These are phyloP conservation scores for Candida silvicultrix DNA, from an alignment of 805 yeast species.

Conservation along the genomic window DNA sequence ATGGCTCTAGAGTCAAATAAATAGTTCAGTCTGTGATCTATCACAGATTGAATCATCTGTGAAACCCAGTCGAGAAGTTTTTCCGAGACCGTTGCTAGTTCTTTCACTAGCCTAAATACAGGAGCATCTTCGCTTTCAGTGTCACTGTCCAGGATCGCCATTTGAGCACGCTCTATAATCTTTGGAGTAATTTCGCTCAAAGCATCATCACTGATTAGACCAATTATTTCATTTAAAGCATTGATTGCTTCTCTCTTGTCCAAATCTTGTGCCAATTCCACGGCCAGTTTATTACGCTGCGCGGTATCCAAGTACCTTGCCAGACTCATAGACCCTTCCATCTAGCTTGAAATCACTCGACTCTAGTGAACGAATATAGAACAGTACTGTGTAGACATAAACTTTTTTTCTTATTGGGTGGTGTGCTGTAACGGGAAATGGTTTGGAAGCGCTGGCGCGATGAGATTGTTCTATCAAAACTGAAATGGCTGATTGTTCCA, in stretches of 20 bases:
- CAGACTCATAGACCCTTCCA: background rate
- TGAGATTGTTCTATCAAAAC: background rate
- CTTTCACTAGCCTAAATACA: slow-evolving; percentile 1
- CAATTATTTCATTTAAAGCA: background rate
- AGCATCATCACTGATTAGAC: background rate
- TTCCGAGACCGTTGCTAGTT: slow-evolving; percentile 4
- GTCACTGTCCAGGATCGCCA: background rate
- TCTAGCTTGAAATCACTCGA: no score
- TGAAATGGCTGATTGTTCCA: background rate
- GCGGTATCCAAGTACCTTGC: slow-evolving; percentile 5
- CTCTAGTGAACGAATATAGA: no score
- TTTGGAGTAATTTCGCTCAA: background rate
- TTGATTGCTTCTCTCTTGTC: background rate
- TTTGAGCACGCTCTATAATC: background rate
- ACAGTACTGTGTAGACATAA: no score
- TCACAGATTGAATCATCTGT: slow-evolving; percentile 1
- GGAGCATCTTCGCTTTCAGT: background rate
- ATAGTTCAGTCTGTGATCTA: slow-evolving; percentile 4
- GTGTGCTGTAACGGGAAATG: background rate
- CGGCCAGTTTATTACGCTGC: slow-evolving; percentile 1
- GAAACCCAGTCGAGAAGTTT: slow-evolving; percentile 6
- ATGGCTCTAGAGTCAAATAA: slow-evolving; percentile 1
- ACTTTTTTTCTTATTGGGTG: background rate
- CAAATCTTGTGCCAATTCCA: slow-evolving; percentile 1
- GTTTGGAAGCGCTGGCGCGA: background rate